phyloP scores from a whole-genome alignment of 371 early-diverging fungal species.

The Mortierella sp. region DNA sequence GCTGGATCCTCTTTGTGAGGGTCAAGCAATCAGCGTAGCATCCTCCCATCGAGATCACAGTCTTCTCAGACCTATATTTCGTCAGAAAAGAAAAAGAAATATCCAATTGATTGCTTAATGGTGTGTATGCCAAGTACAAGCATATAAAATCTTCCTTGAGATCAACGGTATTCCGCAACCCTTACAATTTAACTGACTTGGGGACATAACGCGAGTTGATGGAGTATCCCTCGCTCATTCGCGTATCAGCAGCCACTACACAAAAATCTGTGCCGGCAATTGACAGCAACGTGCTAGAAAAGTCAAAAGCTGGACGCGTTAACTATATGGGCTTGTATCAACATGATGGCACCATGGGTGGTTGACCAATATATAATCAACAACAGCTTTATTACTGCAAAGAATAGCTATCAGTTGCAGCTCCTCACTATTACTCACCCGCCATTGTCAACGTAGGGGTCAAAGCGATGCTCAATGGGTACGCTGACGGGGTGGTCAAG shows the following conservation, averaged over 20 bases:
- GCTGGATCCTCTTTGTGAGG: conserved; percentile 86
- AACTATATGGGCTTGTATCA: not conserved
- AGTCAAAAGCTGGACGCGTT: not conserved
- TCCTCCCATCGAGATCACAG: conserved; percentile 92
- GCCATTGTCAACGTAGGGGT: conserved; percentile 86
- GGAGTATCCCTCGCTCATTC: conserved; percentile 95
- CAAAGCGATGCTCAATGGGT: conserved; percentile 76
- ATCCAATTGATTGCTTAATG: not conserved
- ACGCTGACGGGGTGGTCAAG: conserved; percentile 54
- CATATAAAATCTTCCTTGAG: not conserved
- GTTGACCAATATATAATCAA: too few relatives aligned
- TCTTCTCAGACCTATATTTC: conserved; percentile 75
- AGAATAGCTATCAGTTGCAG: not conserved
- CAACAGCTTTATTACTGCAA: not conserved
- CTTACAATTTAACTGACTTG: conserved; percentile 90
- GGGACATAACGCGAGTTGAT: conserved; percentile 97
- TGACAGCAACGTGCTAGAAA: conserved; percentile 84
- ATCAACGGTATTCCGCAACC: not conserved
- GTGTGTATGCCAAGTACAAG: not conserved
- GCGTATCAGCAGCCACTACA: conserved; percentile 97
- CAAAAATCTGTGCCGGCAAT: conserved; percentile 97
- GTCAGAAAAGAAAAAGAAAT: not conserved
- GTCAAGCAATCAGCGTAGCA: conserved; percentile 96
- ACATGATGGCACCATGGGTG: too few relatives aligned
- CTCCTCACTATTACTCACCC: conserved; percentile 63